These are phyloP conservation scores for Termitomyces sp. DNA, from an alignment of 768 basidiomycete genomes.

Conservation along the genomic window DNA sequence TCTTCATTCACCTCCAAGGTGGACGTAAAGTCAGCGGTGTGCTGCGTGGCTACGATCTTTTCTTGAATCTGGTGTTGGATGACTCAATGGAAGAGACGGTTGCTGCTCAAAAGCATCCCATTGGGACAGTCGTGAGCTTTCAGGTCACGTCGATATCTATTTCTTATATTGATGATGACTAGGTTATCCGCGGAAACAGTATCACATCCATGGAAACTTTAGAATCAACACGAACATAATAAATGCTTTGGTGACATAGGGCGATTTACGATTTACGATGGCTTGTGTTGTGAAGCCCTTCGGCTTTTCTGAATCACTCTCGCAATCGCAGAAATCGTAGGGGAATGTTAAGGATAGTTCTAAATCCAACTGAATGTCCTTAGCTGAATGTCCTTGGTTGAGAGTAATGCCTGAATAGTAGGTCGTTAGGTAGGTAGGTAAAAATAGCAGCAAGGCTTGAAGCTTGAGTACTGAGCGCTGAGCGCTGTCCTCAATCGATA, in stretches of 20 bases:
- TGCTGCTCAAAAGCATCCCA: slow-evolving; percentile 83
- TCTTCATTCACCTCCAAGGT: slow-evolving; percentile 91
- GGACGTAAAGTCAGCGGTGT: slow-evolving; percentile 95
- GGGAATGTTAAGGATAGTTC: neutral
- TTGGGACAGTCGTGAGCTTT: slow-evolving; percentile 81
- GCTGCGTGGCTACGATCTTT: slow-evolving; percentile 95
- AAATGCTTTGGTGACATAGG: slow-evolving; percentile 1
- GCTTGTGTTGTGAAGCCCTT: neutral
- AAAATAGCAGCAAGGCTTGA: too few relatives aligned
- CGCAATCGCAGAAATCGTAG: neutral
- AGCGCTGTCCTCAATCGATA: too few relatives aligned
- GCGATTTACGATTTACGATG: slow-evolving; percentile 12
- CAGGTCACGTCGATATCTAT: neutral
- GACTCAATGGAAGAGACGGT: slow-evolving; percentile 90
- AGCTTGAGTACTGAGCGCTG: too few relatives aligned
- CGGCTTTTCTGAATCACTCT: neutral
- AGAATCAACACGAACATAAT: slow-evolving; percentile 44
- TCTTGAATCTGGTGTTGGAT: slow-evolving; percentile 96
- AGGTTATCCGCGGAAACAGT: slow-evolving; percentile 97
- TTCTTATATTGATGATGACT: slow-evolving; percentile 11
- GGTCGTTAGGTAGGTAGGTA: too few relatives aligned
- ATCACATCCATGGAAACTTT: slow-evolving; percentile 93
- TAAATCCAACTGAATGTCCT: neutral
- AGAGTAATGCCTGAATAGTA: neutral
- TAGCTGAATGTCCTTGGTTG: neutral